Conservation (phyloP, 108 stramenopile species). For the Skeletonema marinoi region DNA sequence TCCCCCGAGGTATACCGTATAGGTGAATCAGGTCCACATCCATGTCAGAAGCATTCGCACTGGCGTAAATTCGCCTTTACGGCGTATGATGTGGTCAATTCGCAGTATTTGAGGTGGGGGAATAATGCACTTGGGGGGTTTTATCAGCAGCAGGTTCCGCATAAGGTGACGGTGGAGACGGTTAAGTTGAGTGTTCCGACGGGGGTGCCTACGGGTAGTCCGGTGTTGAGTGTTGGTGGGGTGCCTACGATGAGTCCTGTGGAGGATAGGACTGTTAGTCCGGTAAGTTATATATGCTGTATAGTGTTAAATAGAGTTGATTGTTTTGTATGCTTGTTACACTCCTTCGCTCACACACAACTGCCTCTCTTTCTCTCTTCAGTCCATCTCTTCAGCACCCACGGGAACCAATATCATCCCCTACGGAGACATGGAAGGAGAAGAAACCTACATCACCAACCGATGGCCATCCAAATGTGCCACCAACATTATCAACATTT, state of each 20-base stretch:
- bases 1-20: slow-evolving; percentile 36
- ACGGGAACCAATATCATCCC: slow-evolving; percentile 8
- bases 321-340: neutral
- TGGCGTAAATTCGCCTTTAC: slow-evolving; percentile 55
- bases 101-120: slow-evolving; percentile 38
- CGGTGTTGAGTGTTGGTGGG: neutral
- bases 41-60: slow-evolving; percentile 30
- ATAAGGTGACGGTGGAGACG: slow-evolving; percentile 33
- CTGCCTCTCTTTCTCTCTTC: neutral
- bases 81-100: slow-evolving; percentile 36
- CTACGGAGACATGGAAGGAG: slow-evolving; percentile 33
- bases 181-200: slow-evolving; percentile 9
- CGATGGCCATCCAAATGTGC: slow-evolving; percentile 14
- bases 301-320: neutral
- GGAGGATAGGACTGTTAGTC: neutral
- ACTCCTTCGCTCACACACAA: neutral
- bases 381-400: slow-evolving; percentile 7
- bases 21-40: slow-evolving; percentile 37
- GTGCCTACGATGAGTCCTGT: slow-evolving; percentile 2
- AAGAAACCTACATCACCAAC: neutral
- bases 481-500: neutral
- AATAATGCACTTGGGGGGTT: slow-evolving; percentile 20
- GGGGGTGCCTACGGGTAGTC: neutral
- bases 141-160: slow-evolving; percentile 25
- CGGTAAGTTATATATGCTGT: neutral